Percentiles rank a stretch among this genome's conserved stretches.
phyloP scores from a whole-genome alignment of 148 eudicot species.

The Mesembryanthemum crystallinum region DNA sequence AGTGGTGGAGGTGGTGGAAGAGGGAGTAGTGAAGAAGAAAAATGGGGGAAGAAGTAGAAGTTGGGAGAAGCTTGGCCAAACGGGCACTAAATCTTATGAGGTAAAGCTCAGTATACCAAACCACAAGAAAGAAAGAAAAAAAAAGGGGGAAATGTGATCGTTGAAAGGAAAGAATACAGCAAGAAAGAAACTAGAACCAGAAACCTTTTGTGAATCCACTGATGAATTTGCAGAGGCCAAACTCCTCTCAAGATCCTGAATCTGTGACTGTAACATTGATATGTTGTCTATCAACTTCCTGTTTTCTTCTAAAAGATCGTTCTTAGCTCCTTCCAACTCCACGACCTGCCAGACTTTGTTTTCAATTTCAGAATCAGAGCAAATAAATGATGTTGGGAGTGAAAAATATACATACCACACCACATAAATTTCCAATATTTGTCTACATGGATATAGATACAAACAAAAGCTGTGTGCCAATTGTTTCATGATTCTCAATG shows the following conservation, averaged over 20 bases:
- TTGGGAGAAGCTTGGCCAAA: no score
- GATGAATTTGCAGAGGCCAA: slow-evolving; percentile 38
- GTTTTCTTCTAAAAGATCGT: slow-evolving; percentile 51
- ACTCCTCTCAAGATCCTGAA: slow-evolving; percentile 52
- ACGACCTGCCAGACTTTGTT: slow-evolving; percentile 77
- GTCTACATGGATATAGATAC: background rate
- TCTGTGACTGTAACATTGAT: slow-evolving; percentile 51
- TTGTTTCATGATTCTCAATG: background rate
- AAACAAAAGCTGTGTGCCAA: background rate
- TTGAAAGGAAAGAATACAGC: background rate
- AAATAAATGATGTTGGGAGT: slow-evolving; percentile 18
- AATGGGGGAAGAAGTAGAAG: no score
- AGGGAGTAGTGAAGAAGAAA: no score
- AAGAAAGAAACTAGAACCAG: background rate
- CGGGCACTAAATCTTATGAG: no score
- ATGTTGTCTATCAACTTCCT: slow-evolving; percentile 46
- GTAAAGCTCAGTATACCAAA: background rate
- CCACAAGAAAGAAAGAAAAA: background rate
- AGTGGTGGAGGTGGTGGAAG: no score
- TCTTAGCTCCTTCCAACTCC: slow-evolving; percentile 63
- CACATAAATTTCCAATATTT: background rate
- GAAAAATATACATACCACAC: no score
- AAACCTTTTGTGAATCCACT: slow-evolving; percentile 37
- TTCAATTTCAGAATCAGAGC: slow-evolving; percentile 55
- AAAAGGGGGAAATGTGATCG: background rate